phyloP scores from a whole-genome alignment of 164 flowering plant species.

The Pachysandra terminalis region DNA sequence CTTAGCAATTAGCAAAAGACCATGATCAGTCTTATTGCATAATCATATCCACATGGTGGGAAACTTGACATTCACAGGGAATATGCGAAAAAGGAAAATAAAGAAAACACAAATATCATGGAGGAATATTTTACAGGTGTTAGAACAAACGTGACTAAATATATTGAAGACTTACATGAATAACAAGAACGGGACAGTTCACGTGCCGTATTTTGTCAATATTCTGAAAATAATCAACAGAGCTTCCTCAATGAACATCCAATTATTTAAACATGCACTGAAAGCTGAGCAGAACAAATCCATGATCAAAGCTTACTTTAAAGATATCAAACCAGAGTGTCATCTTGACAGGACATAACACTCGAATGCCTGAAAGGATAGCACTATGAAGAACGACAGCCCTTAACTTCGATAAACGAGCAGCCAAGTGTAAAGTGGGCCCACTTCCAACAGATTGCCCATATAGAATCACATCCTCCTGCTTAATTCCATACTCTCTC shows the following conservation, averaged over 20 bases:
- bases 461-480: conserved; percentile 81
- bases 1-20: too few relatives aligned
- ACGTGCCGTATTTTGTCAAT: conserved; percentile 87
- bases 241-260: conserved; percentile 8
- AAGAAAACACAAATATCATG: conserved; percentile 48
- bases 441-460: conserved; percentile 99
- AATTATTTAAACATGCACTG: neutral
- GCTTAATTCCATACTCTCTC: conserved; percentile 64
- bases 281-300: neutral
- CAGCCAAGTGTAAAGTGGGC: conserved; percentile 81
- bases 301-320: conserved; percentile 47
- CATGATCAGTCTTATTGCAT: too few relatives aligned
- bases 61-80: too few relatives aligned
- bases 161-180: conserved; percentile 84
- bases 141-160: conserved; percentile 67
- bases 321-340: conserved; percentile 96
- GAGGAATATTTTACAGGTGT: neutral
- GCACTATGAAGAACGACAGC: conserved; percentile 93
- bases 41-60: too few relatives aligned
- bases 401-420: conserved; percentile 56
- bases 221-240: conserved; percentile 51
- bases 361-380: conserved; percentile 87
- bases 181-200: conserved; percentile 81
- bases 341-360: conserved; percentile 81
- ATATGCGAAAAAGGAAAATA: too few relatives aligned